Base-by-base conservation (phyloP, 75 land plant species). In the Selaginella moellendorffii region DNA sequence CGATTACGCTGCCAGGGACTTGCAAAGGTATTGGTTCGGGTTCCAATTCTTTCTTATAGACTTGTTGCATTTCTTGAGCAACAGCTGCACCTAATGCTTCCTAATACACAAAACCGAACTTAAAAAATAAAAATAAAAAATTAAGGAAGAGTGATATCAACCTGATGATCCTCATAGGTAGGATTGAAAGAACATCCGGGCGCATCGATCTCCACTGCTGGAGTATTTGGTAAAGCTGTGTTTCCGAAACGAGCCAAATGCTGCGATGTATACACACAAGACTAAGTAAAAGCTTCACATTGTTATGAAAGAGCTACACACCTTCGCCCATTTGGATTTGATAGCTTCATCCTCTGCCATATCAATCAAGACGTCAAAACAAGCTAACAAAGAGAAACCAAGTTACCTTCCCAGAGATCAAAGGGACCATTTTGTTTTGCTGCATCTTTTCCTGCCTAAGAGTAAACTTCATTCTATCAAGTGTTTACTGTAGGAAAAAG, bases 111-210 rank as follows among this genome's bases (percentile, higher is more conserved):
- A 17, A 54, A 54, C 30, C 22, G 14, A 52, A 5, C 5, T 5
- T 36, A 14, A 36, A 36, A 5, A 36, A 36, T 36, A 14, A 36
- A 5, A 36, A 36, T 36, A 36, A 5, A 14, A 36, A 36, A 5
- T 36, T 36, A n/a, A n/a, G n/a, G 51, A 18, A 18, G 14, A 46
- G 10, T 46, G 18, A 18, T 10, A 56, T 56, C 5, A 2, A 85
- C 93, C 85, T 92, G 89, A 70, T 92, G 97, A 63, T 83, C 88
- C 19, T 88, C 90, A 65, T 78, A 78, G 25, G 83, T 54, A 26
- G 97, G 97, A 76, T 92, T 92, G 68, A 69, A 92, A 46, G 97
- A 92, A 59, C 97, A 92, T 0, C 97, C 97, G 28, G 85, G 76
- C 29, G 71, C 74, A 36, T 92, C 96, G 19, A 88, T 78, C 74